Percentiles rank a stretch among this genome's conserved stretches.
phyloP scores from a whole-genome alignment of 495 filamentous ascomycete genomes.

The Cercophora samala region DNA sequence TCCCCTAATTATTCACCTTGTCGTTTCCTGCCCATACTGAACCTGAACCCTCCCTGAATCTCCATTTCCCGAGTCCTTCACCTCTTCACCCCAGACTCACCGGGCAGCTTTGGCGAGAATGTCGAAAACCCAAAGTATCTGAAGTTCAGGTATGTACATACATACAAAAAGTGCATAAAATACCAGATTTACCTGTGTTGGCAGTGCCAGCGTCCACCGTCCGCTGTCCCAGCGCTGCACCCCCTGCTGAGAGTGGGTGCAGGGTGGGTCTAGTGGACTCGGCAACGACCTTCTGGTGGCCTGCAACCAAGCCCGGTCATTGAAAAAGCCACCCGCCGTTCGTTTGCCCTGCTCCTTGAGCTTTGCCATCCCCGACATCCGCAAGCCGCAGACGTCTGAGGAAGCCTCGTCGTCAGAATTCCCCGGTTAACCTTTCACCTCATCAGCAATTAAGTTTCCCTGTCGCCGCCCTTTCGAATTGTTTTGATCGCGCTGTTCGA shows the following conservation, averaged over 20 bases:
- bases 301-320: neutral
- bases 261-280: neutral
- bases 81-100: too few relatives aligned
- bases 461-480: neutral
- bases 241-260: neutral
- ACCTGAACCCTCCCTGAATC: too few relatives aligned
- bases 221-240: neutral
- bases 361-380: neutral
- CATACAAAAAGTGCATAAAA: too few relatives aligned
- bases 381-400: neutral
- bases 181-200: neutral
- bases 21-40: too few relatives aligned
- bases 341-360: neutral
- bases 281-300: neutral
- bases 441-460: neutral
- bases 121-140: too few relatives aligned
- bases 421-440: too few relatives aligned
- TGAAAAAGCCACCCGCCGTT: neutral
- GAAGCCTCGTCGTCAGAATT: neutral
- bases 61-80: too few relatives aligned
- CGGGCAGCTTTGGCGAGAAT: too few relatives aligned
- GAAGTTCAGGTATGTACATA: conserved; percentile 6
- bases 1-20: too few relatives aligned
- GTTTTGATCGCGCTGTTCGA: neutral
- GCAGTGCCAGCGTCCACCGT: neutral